phyloP scores from a whole-genome alignment of 805 yeast genomes.

The Sugiyamaella americana region DNA sequence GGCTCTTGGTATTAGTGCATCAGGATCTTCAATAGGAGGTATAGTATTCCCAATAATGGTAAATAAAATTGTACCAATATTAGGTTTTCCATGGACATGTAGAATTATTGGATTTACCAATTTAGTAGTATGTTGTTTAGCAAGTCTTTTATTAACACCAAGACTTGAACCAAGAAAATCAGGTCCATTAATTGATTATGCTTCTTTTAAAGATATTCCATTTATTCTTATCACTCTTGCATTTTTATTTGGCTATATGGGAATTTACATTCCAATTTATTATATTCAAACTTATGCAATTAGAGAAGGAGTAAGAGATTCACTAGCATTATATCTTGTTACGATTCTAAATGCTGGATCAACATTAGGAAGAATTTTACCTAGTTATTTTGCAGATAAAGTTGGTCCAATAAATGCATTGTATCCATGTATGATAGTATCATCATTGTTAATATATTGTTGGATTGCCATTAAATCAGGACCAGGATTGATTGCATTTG shows the following conservation, averaged over 20 bases:
- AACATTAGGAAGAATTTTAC: conserved; percentile 44
- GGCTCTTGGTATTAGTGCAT: conserved; percentile 43
- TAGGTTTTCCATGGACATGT: conserved; percentile 52
- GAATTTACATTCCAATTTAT: conserved; percentile 31
- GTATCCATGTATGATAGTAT: conserved; percentile 23
- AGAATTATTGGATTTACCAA: conserved; percentile 43
- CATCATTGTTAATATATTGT: conserved; percentile 1
- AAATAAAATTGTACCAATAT: conserved; percentile 35
- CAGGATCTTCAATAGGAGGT: conserved; percentile 50
- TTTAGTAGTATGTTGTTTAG: conserved; percentile 22
- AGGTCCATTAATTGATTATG: conserved; percentile 8
- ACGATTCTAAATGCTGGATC: conserved; percentile 35
- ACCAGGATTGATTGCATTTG: conserved; percentile 28
- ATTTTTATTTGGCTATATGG: conserved; percentile 27
- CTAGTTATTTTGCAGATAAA: conserved; percentile 44
- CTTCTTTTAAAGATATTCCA: conserved; percentile 15
- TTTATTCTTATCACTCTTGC: conserved; percentile 24
- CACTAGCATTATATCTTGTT: conserved; percentile 27
- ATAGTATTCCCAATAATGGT: conserved; percentile 41
- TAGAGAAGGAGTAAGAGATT: conserved; percentile 17
- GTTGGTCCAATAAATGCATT: conserved; percentile 42
- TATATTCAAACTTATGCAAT: conserved; percentile 31
- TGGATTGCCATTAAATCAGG: conserved; percentile 32
- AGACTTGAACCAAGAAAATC: conserved; percentile 19
- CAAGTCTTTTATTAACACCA: conserved; percentile 24